Evolutionary conservation across 768 basidiomycete genomes (phyloP).

Genomic region (Hygrocybe punicea): DNA sequence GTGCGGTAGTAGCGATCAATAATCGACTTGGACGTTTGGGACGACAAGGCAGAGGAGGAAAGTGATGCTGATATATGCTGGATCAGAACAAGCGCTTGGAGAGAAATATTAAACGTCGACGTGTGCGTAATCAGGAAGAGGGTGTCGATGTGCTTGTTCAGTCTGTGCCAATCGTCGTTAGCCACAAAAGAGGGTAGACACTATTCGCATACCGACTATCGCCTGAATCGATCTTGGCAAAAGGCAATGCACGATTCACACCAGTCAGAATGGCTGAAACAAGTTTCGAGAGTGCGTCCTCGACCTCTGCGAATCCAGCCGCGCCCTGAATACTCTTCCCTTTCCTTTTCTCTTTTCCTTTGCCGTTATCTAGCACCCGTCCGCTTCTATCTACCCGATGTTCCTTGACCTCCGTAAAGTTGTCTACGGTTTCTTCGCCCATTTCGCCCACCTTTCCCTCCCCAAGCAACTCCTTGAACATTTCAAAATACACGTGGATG

Average conservation of each 20-base stretch:
- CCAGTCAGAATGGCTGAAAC: slow-evolving; percentile 90
- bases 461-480: slow-evolving; percentile 86
- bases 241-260: slow-evolving; percentile 92
- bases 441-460: slow-evolving; percentile 42
- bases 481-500: slow-evolving; percentile 89
- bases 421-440: slow-evolving; percentile 30
- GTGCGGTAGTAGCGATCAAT: slow-evolving; percentile 74
- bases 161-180: slow-evolving; percentile 39
- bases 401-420: slow-evolving; percentile 34
- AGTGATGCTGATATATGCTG: slow-evolving; percentile 73
- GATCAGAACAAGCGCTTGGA: slow-evolving; percentile 87
- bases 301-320: slow-evolving; percentile 68
- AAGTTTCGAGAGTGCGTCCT: slow-evolving; percentile 76
- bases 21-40: slow-evolving; percentile 41
- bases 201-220: slow-evolving; percentile 53
- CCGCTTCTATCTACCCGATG: slow-evolving; percentile 29
- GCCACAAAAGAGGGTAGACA: background rate
- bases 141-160: slow-evolving; percentile 85
- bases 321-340: slow-evolving; percentile 51
- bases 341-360: slow-evolving; percentile 37
- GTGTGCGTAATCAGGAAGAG: slow-evolving; percentile 93
- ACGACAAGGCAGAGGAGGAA: slow-evolving; percentile 37
- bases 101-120: slow-evolving; percentile 94
- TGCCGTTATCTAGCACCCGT: slow-evolving; percentile 29
- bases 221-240: slow-evolving; percentile 73